A percentile compares a stretch with the other conserved stretches of the same genome.
Evolutionary conservation across 306 rosid genomes (phyloP).

Genomic region (Lupinus albus): DNA sequence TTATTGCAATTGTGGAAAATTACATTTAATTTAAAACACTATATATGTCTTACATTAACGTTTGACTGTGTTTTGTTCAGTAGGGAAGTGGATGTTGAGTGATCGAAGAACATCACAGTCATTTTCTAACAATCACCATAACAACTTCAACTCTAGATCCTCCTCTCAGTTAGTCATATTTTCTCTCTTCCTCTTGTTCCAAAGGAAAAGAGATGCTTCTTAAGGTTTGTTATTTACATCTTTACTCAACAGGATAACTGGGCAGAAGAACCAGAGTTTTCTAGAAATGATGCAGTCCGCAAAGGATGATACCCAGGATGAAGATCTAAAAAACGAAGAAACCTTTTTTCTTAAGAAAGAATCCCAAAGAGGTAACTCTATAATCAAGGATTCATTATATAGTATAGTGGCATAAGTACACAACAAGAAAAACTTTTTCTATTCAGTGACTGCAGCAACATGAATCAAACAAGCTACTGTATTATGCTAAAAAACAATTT

Average conservation of each 20-base stretch:
- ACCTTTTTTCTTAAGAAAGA: slow-evolving; percentile 70
- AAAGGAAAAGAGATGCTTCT: slow-evolving; percentile 16
- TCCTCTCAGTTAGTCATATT: slow-evolving; percentile 75
- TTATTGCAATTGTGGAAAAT: no score
- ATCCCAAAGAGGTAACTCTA: slow-evolving; percentile 57
- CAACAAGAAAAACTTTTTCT: background rate
- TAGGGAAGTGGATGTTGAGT: slow-evolving; percentile 66
- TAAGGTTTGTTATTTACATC: slow-evolving; percentile 7
- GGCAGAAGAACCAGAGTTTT: slow-evolving; percentile 78
- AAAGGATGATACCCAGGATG: slow-evolving; percentile 62
- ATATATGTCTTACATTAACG: slow-evolving; percentile 27
- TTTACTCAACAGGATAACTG: slow-evolving; percentile 60
- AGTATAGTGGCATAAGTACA: background rate
- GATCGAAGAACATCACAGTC: slow-evolving; percentile 79
- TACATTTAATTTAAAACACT: no score
- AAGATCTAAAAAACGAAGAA: slow-evolving; percentile 70
- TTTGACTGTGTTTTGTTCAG: slow-evolving; percentile 11
- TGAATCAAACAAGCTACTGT: background rate
- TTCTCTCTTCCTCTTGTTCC: slow-evolving; percentile 22
- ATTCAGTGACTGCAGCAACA: background rate
- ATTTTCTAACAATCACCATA: slow-evolving; percentile 66
- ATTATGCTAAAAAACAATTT: background rate
- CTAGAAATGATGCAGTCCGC: slow-evolving; percentile 88
- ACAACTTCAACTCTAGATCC: slow-evolving; percentile 70
- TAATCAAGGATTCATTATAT: background rate